Conservation (phyloP, 768 basidiomycete species). For the Porphyrellus cyaneotinctus region DNA sequence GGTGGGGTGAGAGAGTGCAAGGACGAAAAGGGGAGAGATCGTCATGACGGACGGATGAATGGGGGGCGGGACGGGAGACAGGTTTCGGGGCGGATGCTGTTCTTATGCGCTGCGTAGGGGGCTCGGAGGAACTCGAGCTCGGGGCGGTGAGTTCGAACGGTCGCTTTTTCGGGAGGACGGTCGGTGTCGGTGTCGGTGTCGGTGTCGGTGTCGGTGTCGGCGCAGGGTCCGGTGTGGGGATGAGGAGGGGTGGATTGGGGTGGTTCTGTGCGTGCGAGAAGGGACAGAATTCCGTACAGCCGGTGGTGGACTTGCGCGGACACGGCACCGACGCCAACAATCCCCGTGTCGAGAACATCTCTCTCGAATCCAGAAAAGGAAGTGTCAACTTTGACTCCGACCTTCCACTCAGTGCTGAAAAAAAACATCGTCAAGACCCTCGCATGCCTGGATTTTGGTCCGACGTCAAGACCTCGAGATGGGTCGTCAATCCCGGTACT, state of each 20-base stretch:
- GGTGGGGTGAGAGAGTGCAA: not conserved
- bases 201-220: not conserved
- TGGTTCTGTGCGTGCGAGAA: slow-evolving; percentile 55
- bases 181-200: not conserved
- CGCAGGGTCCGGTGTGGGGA: slow-evolving; percentile 15
- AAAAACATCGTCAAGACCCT: not conserved
- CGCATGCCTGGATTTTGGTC: slow-evolving; percentile 36
- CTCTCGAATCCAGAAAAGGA: too few relatives aligned
- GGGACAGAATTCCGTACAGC: slow-evolving; percentile 54
- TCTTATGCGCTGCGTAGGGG: slow-evolving; percentile 64
- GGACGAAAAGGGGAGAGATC: not conserved
- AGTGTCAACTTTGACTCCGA: not conserved
- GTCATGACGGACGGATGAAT: slow-evolving; percentile 28
- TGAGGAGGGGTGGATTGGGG: slow-evolving; percentile 19
- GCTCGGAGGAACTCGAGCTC: slow-evolving; percentile 34
- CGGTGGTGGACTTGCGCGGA: slow-evolving; percentile 39
- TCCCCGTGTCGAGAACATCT: slow-evolving; percentile 61
- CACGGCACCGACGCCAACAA: slow-evolving; percentile 59
- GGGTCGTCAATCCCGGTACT: slow-evolving; percentile 72
- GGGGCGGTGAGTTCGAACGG: slow-evolving; percentile 28
- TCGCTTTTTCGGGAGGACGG: slow-evolving; percentile 44
- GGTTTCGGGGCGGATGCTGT: slow-evolving; percentile 42
- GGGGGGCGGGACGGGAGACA: slow-evolving; percentile 36
- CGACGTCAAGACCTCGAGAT: slow-evolving; percentile 52
- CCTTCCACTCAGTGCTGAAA: not conserved